A percentile compares a stretch with the other conserved stretches of the same genome.
Conservation (phyloP, 345 rosid species). For the Gossypium longicalyx region DNA sequence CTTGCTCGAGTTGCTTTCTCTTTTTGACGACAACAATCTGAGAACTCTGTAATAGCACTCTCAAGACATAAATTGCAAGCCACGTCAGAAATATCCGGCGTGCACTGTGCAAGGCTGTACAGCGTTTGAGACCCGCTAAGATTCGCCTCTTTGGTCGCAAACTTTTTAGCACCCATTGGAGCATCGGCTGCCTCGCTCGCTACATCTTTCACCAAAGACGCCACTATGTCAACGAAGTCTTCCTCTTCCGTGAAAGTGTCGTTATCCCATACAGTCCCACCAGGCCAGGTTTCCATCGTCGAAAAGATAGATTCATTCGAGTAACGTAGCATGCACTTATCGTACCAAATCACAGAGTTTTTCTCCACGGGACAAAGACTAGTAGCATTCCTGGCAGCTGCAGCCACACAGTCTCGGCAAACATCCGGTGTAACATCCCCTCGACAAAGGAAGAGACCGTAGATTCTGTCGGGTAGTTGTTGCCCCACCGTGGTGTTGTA, state of each 20-base stretch:
- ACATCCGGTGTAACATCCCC: constrained; percentile 17
- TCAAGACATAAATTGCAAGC: constrained; percentile 24
- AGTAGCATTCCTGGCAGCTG: not conserved
- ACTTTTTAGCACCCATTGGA: constrained; percentile 9
- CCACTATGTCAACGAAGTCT: not conserved
- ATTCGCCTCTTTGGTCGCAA: not conserved
- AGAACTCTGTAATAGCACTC: not conserved
- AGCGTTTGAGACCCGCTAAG: not conserved
- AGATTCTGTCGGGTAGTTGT: not conserved
- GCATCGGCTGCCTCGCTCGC: not conserved
- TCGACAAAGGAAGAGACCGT: constrained; percentile 31
- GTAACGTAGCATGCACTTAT: constrained; percentile 22
- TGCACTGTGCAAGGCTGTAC: constrained; percentile 30
- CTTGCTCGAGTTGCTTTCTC: constrained; percentile 13
- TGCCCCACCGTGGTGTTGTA: constrained; percentile 4
- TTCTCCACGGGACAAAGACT: constrained; percentile 8
- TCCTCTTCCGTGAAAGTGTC: not conserved
- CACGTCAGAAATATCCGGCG: constrained; percentile 23
- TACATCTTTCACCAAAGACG: constrained; percentile 8
- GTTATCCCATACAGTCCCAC: not conserved
- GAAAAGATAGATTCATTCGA: constrained; percentile 1
- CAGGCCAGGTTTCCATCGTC: not conserved
- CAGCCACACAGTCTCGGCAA: constrained; percentile 1
- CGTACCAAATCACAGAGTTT: constrained; percentile 15
- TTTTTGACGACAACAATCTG: not conserved